Conservation (phyloP, 805 yeast species). For the Pichia nanzhaoensis region DNA sequence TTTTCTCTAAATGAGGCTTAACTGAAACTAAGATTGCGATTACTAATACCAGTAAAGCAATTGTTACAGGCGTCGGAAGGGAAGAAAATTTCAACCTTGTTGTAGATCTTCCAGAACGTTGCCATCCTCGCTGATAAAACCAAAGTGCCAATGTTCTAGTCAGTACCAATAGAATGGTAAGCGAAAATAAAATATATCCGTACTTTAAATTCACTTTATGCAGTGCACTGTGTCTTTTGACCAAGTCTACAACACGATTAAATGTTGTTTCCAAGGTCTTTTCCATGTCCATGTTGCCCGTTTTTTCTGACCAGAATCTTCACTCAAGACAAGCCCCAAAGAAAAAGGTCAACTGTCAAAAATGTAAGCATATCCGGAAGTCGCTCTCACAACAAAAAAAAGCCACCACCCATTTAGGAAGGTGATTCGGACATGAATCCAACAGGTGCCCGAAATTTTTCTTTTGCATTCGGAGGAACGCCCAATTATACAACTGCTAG, state of each 20-base stretch:
- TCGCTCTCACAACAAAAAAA: too few species aligned
- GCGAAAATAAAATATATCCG: constrained; percentile 46
- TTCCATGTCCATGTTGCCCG: not conserved
- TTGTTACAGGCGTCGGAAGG: constrained; percentile 9
- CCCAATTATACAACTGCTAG: too few species aligned
- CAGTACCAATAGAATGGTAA: constrained; percentile 36
- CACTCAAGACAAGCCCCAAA: too few species aligned
- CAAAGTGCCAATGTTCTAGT: constrained; percentile 31
- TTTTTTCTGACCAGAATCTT: too few species aligned
- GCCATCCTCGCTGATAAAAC: constrained; percentile 33
- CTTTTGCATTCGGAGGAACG: too few species aligned
- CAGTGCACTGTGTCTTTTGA: constrained; percentile 42
- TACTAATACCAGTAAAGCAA: constrained; percentile 1
- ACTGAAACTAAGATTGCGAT: not conserved
- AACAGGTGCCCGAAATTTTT: too few species aligned
- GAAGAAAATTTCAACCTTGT: constrained; percentile 27
- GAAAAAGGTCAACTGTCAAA: too few species aligned
- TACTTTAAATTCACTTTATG: constrained; percentile 54
- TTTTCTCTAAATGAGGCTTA: constrained; percentile 29
- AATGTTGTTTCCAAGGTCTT: not conserved
- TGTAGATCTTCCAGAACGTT: constrained; percentile 33
- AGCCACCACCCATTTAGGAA: too few species aligned
- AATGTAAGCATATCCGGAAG: too few species aligned
- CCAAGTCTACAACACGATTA: constrained; percentile 1
- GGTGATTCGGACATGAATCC: too few species aligned